Conservation (phyloP, 495 filamentous ascomycete species). For the Wilcoxina mikolae region DNA sequence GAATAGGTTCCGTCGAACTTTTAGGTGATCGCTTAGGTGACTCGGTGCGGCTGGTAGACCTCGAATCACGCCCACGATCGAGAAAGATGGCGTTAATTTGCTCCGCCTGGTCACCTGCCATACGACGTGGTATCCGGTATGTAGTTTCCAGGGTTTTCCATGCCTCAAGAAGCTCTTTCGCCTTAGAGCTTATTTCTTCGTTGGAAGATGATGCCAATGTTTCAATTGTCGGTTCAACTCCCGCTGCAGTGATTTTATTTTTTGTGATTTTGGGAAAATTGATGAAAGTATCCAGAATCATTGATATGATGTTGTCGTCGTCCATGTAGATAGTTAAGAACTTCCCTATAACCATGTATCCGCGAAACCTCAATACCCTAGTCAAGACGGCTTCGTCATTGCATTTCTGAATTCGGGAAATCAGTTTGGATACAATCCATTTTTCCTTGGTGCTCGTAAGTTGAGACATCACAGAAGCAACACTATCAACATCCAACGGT, state of each 20-base stretch:
- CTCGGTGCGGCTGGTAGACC: constrained; percentile 11
- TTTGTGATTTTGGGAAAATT: constrained; percentile 79
- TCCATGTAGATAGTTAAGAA: constrained; percentile 71
- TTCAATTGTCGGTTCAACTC: constrained; percentile 76
- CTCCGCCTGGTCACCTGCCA: constrained; percentile 18
- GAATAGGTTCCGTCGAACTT: neutral
- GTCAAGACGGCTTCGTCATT: constrained; percentile 79
- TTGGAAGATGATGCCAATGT: constrained; percentile 41
- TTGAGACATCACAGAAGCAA: constrained; percentile 96
- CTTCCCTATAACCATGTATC: constrained; percentile 83
- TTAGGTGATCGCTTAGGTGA: constrained; percentile 2
- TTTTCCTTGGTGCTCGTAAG: constrained; percentile 98
- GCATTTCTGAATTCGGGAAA: constrained; percentile 75
- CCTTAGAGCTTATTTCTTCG: constrained; percentile 50
- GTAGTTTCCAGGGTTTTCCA: constrained; percentile 87
- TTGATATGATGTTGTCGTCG: constrained; percentile 73
- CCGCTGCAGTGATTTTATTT: constrained; percentile 94
- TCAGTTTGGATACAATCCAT: constrained; percentile 94
- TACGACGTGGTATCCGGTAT: constrained; percentile 77
- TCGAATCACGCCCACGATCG: constrained; percentile 20
- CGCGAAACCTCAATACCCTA: constrained; percentile 88
- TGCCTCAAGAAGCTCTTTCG: constrained; percentile 57
- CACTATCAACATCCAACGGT: constrained; percentile 61
- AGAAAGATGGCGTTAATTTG: constrained; percentile 9
- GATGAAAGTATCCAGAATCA: constrained; percentile 79